These are phyloP conservation scores for Dioscorea dumetorum DNA, from an alignment of 106 monocot genomes.

Conservation along the genomic window DNA sequence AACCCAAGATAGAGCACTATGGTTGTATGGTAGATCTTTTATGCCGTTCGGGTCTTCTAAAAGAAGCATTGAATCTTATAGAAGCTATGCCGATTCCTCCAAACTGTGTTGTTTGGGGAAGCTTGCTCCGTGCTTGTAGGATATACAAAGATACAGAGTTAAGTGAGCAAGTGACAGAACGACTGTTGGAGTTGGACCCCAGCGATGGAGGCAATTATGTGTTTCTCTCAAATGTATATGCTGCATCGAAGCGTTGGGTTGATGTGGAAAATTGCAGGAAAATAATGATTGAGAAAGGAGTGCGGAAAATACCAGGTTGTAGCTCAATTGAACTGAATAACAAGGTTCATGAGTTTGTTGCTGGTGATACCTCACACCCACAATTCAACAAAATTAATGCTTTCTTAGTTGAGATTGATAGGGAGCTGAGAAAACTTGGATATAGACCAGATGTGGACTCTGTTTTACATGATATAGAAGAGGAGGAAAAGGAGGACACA, in stretches of 20 bases:
- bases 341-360: conserved; percentile 36
- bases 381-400: conserved; percentile 25
- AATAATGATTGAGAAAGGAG: conserved; percentile 33
- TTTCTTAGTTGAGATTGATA: conserved; percentile 26
- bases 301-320: conserved; percentile 46
- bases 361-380: conserved; percentile 42
- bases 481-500: conserved; percentile 40
- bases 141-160: conserved; percentile 20
- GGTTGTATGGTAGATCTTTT: conserved; percentile 59
- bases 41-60: conserved; percentile 31
- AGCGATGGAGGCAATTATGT: conserved; percentile 47
- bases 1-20: conserved; percentile 53
- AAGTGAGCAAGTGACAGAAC: conserved; percentile 27
- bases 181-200: conserved; percentile 31
- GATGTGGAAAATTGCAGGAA: conserved; percentile 38
- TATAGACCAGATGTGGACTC: conserved; percentile 28
- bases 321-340: conserved; percentile 44
- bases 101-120: conserved; percentile 35
- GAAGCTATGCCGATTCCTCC: conserved; percentile 30
- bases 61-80: conserved; percentile 35
- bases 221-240: conserved; percentile 40
- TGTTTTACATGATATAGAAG: conserved; percentile 55
- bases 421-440: conserved; percentile 31
- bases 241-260: conserved; percentile 27
- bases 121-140: conserved; percentile 38